Conservation (phyloP, 306 rosid genomes). For the Inga oerstediana region DNA sequence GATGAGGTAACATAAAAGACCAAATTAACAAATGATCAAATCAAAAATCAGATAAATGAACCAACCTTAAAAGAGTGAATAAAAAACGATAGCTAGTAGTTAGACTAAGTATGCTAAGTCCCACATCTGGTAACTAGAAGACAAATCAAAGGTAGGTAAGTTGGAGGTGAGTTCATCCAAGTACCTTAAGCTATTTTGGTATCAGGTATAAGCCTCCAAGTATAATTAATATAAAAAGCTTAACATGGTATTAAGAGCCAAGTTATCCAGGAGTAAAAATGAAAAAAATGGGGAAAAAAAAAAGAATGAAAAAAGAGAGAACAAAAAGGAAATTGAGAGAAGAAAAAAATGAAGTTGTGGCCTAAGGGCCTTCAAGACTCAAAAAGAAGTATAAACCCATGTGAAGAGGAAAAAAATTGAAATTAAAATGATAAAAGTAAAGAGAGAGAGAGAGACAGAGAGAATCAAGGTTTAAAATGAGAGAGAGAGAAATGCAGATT, state of each 20-base stretch:
- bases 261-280: background rate
- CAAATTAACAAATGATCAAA: slow-evolving; percentile 11
- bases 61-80: background rate
- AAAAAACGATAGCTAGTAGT: background rate
- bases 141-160: background rate
- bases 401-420: no score
- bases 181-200: background rate
- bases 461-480: background rate
- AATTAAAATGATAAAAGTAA: no score
- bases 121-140: background rate
- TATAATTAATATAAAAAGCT: background rate
- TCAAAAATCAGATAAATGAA: slow-evolving; percentile 5
- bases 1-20: slow-evolving; percentile 13
- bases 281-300: background rate
- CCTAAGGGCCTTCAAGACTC: background rate
- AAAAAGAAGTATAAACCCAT: no score
- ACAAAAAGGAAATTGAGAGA: background rate
- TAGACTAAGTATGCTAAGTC: background rate
- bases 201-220: background rate
- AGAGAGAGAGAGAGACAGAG: no score
- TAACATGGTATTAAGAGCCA: background rate
- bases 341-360: background rate
- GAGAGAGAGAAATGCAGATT: background rate
- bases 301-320: background rate
- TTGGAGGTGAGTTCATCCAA: background rate